phyloP scores from a whole-genome alignment of 306 rosid species.

The Castanospermum australe region DNA sequence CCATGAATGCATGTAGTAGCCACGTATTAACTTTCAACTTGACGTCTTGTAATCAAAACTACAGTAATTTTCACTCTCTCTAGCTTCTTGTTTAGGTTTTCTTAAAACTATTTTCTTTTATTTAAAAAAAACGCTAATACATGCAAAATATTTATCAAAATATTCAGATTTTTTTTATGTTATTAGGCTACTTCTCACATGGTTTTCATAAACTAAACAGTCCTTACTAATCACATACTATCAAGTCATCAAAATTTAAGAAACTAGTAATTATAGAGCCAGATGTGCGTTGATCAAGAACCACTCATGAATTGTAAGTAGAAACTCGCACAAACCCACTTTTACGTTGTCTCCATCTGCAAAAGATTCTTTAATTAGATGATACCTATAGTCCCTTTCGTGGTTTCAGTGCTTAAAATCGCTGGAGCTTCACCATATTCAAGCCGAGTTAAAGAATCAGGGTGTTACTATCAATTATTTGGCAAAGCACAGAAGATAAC shows the following conservation, averaged over 20 bases:
- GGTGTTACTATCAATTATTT: slow-evolving; percentile 60
- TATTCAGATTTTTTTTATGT: too few relatives aligned
- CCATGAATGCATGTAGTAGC: too few relatives aligned
- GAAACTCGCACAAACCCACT: background rate
- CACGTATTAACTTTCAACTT: too few relatives aligned
- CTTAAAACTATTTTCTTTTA: too few relatives aligned
- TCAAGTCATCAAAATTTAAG: background rate
- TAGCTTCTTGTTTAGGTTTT: too few relatives aligned
- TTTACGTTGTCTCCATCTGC: background rate
- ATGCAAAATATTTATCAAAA: too few relatives aligned
- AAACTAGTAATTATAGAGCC: background rate
- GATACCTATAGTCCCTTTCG: background rate
- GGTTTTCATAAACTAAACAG: too few relatives aligned
- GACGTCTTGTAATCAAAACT: too few relatives aligned
- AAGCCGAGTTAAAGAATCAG: slow-evolving; percentile 40
- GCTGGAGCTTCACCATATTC: slow-evolving; percentile 10
- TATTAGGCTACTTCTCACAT: too few relatives aligned
- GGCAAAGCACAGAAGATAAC: slow-evolving; percentile 35
- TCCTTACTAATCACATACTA: too few relatives aligned
- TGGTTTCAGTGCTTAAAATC: background rate
- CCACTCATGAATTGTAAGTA: background rate
- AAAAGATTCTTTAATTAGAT: background rate
- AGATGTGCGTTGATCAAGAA: background rate
- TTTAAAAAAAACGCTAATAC: too few relatives aligned
- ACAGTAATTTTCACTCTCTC: too few relatives aligned